A percentile compares a stretch with the other conserved stretches of the same genome.
These are phyloP conservation scores for Plicaturopsis crispa DNA, from an alignment of 768 basidiomycete species.

Conservation along the genomic window DNA sequence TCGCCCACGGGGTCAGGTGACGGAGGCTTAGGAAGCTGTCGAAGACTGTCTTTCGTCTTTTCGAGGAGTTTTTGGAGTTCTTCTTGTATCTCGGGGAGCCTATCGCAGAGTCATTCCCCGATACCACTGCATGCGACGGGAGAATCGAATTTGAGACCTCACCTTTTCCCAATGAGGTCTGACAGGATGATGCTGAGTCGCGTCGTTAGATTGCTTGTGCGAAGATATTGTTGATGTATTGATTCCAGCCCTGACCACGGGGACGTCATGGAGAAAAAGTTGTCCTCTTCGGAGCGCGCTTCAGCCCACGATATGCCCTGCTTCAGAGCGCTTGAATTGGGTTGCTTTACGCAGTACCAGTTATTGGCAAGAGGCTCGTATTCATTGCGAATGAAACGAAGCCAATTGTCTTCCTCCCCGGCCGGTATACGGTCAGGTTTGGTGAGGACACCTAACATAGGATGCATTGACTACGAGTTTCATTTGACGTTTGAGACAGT, in stretches of 20 bases:
- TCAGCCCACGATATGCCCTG: constrained; percentile 48
- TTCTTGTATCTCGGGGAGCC: constrained; percentile 55
- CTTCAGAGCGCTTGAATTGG: constrained; percentile 41
- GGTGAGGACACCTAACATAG: constrained; percentile 69
- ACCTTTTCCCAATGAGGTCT: constrained; percentile 57
- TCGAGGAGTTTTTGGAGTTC: constrained; percentile 43
- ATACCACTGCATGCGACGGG: not conserved
- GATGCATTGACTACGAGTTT: not conserved
- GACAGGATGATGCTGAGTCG: constrained; percentile 55
- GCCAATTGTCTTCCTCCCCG: constrained; percentile 50
- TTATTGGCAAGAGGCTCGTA: constrained; percentile 41
- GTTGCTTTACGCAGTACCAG: constrained; percentile 56
- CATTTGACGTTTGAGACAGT: no score
- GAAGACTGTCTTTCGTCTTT: constrained; percentile 25
- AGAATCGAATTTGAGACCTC: constrained; percentile 6
- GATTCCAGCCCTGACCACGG: constrained; percentile 52
- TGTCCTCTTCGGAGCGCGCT: constrained; percentile 48
- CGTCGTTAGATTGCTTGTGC: constrained; percentile 50
- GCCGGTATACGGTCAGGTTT: constrained; percentile 62
- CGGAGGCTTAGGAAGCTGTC: constrained; percentile 39
- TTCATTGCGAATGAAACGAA: constrained; percentile 49
- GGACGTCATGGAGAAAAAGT: constrained; percentile 42
- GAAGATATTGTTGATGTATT: constrained; percentile 41
- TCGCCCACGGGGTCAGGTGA: constrained; percentile 52
- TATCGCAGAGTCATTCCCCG: constrained; percentile 14